phyloP scores from a whole-genome alignment of 768 basidiomycete species.

The Termitomyces sp. region DNA sequence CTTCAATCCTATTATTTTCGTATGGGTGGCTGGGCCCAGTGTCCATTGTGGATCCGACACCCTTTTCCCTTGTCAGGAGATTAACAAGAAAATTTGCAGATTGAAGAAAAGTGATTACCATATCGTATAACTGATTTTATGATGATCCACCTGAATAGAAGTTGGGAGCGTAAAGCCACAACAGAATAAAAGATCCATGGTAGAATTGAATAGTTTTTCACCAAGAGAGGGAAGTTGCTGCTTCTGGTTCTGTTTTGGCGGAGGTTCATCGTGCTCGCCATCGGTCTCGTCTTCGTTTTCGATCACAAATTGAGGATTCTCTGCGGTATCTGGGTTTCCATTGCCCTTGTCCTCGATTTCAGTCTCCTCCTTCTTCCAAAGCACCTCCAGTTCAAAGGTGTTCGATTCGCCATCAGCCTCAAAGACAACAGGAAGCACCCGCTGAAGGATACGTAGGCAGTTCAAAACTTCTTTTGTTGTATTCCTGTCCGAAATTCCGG shows the following conservation, averaged over 20 bases:
- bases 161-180: conserved; percentile 89
- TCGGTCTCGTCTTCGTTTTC: conserved; percentile 53
- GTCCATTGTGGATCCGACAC: conserved; percentile 83
- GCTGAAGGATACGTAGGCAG: conserved; percentile 83
- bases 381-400: conserved; percentile 68
- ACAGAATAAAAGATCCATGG: conserved; percentile 87
- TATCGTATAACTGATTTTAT: conserved; percentile 83
- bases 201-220: conserved; percentile 71
- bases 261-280: conserved; percentile 9
- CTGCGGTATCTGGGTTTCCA: conserved; percentile 10
- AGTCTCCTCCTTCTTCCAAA: conserved; percentile 72
- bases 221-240: conserved; percentile 64
- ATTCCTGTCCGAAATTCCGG: conserved; percentile 50
- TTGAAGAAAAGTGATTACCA: conserved; percentile 47
- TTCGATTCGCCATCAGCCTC: conserved; percentile 69
- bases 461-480: conserved; percentile 87
- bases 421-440: conserved; percentile 88
- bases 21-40: conserved; percentile 55
- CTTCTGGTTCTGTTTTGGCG: conserved; percentile 35
- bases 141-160: conserved; percentile 68
- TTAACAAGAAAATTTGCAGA: not conserved
- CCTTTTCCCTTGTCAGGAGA: conserved; percentile 71
- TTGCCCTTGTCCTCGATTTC: conserved; percentile 26
- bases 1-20: conserved; percentile 83
- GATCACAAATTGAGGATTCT: conserved; percentile 75